Evolutionary conservation across 192 early-diverging fungal genomes (phyloP).

Genomic region (Coemansia sp.): DNA sequence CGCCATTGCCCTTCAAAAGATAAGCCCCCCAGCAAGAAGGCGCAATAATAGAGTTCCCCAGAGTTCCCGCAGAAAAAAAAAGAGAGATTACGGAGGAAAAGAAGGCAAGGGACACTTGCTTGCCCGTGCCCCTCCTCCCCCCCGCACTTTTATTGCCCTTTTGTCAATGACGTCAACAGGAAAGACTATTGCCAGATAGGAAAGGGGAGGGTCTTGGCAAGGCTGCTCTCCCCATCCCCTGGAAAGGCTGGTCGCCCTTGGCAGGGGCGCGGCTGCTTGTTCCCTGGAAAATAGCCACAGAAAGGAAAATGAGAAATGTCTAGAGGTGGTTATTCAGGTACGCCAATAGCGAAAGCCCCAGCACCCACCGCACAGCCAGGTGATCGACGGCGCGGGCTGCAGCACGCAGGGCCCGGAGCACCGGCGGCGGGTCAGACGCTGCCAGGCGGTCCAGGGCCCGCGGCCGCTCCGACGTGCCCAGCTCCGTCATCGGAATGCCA

Average conservation of each 20-base stretch:
- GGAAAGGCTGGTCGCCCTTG: neutral
- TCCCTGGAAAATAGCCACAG: neutral
- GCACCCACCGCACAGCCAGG: conserved; percentile 14
- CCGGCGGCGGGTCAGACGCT: conserved; percentile 1
- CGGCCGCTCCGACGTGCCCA: neutral
- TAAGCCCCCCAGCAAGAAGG: too few relatives aligned
- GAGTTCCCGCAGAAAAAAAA: neutral
- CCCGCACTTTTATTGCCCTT: too few relatives aligned
- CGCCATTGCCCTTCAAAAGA: too few relatives aligned
- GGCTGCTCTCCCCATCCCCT: neutral
- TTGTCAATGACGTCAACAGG: too few relatives aligned
- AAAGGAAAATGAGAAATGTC: neutral
- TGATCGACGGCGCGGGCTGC: neutral
- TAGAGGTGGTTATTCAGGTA: conserved; percentile 6
- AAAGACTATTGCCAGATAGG: too few relatives aligned
- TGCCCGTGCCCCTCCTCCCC: too few relatives aligned
- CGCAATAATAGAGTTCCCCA: neutral
- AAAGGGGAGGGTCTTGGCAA: neutral
- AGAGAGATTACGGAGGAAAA: neutral
- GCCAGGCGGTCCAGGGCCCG: conserved; percentile 28
- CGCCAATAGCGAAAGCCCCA: neutral
- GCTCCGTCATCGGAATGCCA: conserved; percentile 21
- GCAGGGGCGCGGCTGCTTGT: too few relatives aligned
- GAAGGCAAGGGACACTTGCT: neutral
- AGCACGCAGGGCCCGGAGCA: neutral